Percentiles rank a stretch among this genome's conserved stretches.
Conservation (phyloP, 2,329 filamentous ascomycete species). For the Beauveria scarabaeidicola region DNA sequence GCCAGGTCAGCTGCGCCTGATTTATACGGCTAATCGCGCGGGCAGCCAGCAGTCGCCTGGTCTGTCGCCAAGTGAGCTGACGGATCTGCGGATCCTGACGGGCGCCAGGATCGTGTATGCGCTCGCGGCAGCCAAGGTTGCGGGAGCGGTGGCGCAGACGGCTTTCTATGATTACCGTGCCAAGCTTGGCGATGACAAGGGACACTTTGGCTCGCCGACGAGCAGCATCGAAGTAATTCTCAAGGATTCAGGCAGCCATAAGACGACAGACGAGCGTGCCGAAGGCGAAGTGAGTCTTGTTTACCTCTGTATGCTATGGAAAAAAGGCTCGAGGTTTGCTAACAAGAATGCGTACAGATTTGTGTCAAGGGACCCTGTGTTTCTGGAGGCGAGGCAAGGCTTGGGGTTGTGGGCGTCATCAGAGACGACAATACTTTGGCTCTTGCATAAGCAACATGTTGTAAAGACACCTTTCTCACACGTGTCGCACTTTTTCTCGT, state of each 20-base stretch:
- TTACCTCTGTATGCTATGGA: neutral
- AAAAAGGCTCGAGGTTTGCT: neutral
- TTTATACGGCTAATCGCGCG: conserved; percentile 69
- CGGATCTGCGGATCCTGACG: conserved; percentile 74
- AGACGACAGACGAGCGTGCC: conserved; percentile 54
- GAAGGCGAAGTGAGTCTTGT: conserved; percentile 51
- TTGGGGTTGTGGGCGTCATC: conserved; percentile 58
- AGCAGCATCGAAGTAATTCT: conserved; percentile 73
- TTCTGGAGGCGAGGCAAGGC: conserved; percentile 52
- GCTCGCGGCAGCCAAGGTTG: conserved; percentile 72
- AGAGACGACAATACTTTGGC: conserved; percentile 66
- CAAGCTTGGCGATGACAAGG: conserved; percentile 22
- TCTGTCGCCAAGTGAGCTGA: conserved; percentile 61
- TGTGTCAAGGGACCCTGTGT: conserved; percentile 66
- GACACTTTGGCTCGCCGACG: conserved; percentile 75
- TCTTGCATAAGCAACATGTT: conserved; percentile 29
- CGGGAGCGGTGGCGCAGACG: conserved; percentile 81
- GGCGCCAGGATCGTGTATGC: conserved; percentile 78
- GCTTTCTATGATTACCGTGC: conserved; percentile 79
- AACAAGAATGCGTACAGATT: conserved; percentile 40
- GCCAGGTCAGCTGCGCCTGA: conserved; percentile 68
- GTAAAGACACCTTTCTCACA: neutral
- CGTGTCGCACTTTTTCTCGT: neutral
- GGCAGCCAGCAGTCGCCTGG: conserved; percentile 56
- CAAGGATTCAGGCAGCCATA: conserved; percentile 50